These are phyloP conservation scores for Phytophthora chlamydospora DNA, from an alignment of 352 stramenopile species.

Conservation along the genomic window DNA sequence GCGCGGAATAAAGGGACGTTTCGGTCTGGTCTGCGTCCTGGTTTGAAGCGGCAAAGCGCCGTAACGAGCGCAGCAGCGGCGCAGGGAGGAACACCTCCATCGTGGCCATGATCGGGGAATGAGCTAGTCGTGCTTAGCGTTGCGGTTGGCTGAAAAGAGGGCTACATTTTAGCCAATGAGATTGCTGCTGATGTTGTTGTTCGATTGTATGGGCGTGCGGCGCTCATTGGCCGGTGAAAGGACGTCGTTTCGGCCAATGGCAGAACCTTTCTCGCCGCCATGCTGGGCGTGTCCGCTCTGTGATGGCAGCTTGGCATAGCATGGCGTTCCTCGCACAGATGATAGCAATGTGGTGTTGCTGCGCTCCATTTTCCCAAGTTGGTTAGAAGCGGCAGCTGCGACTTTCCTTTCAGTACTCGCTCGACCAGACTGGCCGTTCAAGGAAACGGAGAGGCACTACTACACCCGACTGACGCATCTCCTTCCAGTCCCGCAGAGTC, in stretches of 20 bases:
- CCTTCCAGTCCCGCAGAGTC: background rate
- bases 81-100: conserved; percentile 36
- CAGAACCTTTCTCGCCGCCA: background rate
- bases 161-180: conserved; percentile 11
- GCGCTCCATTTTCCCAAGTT: background rate
- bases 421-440: conserved; percentile 14
- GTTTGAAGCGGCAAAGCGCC: conserved; percentile 32
- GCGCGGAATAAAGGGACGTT: background rate
- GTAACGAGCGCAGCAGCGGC: conserved; percentile 46
- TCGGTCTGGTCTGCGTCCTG: conserved; percentile 15
- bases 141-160: conserved; percentile 18
- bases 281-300: background rate
- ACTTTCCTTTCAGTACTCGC: conserved; percentile 18
- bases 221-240: background rate
- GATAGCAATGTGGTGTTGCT: background rate
- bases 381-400: background rate
- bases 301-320: conserved; percentile 3
- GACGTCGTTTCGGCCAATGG: conserved; percentile 18
- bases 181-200: conserved; percentile 1
- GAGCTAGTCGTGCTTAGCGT: background rate
- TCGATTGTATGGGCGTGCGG: conserved; percentile 16
- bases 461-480: conserved; percentile 6
- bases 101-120: background rate
- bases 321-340: background rate
- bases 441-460: conserved; percentile 2